phyloP scores from a whole-genome alignment of 441 rosid genomes.

The Croton laevigatus region DNA sequence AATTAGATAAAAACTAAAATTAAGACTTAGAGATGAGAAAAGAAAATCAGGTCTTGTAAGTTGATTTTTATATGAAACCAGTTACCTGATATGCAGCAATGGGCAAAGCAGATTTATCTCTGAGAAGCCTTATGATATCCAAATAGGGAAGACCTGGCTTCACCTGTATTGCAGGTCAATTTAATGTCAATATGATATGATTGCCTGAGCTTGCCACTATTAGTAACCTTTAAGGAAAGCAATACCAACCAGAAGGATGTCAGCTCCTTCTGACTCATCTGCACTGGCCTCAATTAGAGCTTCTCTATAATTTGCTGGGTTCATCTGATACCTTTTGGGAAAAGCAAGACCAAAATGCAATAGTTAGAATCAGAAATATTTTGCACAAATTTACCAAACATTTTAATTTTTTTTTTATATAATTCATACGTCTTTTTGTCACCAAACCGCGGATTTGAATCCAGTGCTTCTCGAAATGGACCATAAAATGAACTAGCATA shows the following conservation, averaged over 20 bases:
- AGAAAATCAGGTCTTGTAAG: not conserved
- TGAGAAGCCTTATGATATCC: constrained; percentile 88
- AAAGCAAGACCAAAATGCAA: constrained; percentile 26
- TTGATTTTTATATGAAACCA: not conserved
- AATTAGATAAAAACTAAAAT: not conserved
- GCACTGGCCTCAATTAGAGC: constrained; percentile 82
- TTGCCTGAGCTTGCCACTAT: not conserved
- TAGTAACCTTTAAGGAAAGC: constrained; percentile 15
- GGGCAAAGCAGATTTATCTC: constrained; percentile 77
- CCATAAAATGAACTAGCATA: constrained; percentile 97
- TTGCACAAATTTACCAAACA: constrained; percentile 10
- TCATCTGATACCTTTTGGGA: constrained; percentile 89
- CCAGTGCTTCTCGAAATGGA: constrained; percentile 92
- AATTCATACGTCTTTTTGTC: constrained; percentile 81
- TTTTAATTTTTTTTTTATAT: constrained; percentile 2
- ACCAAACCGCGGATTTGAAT: constrained; percentile 93
- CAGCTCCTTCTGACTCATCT: constrained; percentile 98
- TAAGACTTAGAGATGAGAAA: not conserved
- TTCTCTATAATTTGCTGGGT: constrained; percentile 91
- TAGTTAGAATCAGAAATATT: constrained; percentile 8
- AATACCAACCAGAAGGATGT: constrained; percentile 75
- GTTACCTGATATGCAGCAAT: constrained; percentile 94
- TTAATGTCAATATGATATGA: constrained; percentile 21
- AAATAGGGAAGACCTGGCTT: constrained; percentile 97
- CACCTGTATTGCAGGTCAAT: constrained; percentile 47